phyloP scores from a whole-genome alignment of 306 rosid genomes.

The Pyrus betulifolia region DNA sequence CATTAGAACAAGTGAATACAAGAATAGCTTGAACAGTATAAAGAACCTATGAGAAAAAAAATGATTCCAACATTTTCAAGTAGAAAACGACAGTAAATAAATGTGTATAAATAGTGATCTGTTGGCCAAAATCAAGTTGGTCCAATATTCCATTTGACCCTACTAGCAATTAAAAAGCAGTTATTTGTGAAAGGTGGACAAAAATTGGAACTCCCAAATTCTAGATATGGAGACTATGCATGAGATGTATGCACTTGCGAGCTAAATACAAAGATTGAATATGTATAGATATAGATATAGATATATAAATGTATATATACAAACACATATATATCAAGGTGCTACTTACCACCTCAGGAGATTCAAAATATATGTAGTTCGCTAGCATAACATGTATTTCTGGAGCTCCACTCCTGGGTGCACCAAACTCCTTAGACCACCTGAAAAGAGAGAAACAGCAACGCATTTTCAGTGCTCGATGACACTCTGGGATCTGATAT shows the following conservation, averaged over 20 bases:
- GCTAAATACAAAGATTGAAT: not conserved
- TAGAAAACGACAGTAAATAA: not conserved
- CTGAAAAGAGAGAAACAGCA: constrained; percentile 26
- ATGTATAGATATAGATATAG: too few species aligned
- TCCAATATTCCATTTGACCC: not conserved
- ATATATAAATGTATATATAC: too few species aligned
- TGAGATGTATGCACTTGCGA: not conserved
- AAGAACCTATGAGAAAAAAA: not conserved
- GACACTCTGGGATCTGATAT: not conserved
- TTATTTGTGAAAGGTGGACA: not conserved
- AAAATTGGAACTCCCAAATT: not conserved
- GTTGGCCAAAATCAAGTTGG: not conserved
- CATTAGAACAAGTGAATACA: not conserved
- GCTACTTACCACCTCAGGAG: constrained; percentile 78
- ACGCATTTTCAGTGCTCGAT: not conserved
- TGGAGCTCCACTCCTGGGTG: constrained; percentile 57
- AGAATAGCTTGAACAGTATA: constrained; percentile 2
- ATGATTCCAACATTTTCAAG: not conserved
- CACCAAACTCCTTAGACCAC: constrained; percentile 90
- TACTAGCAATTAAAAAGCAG: not conserved
- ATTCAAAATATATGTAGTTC: constrained; percentile 78
- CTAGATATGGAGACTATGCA: not conserved
- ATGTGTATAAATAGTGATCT: not conserved
- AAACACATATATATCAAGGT: not conserved
- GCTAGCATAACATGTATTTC: constrained; percentile 85